These are phyloP conservation scores for Withania somnifera DNA, from an alignment of 305 asterid species.

Conservation along the genomic window DNA sequence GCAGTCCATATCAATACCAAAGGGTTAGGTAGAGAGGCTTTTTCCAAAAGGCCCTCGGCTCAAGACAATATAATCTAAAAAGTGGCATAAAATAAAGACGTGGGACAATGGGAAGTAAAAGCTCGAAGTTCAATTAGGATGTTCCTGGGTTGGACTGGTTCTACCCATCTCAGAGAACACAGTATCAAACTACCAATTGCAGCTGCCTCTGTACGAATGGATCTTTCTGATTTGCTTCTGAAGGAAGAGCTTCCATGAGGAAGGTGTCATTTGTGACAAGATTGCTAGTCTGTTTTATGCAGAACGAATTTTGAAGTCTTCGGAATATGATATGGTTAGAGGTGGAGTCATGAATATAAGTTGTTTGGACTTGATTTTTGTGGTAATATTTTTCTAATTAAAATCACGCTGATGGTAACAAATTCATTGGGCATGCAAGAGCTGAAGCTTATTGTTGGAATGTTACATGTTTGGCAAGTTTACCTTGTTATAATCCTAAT, in stretches of 20 bases:
- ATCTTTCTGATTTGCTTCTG: constrained; percentile 1
- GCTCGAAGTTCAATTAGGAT: background rate
- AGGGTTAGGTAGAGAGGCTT: too few relatives aligned
- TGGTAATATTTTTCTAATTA: background rate
- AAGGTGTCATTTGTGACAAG: background rate
- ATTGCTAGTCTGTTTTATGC: background rate
- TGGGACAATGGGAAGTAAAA: too few relatives aligned
- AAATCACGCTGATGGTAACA: background rate
- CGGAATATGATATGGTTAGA: background rate
- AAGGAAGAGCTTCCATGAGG: background rate
- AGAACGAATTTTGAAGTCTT: background rate
- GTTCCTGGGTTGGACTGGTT: background rate
- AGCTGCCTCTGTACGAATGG: background rate
- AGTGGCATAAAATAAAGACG: too few relatives aligned
- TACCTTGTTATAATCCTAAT: background rate
- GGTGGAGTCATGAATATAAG: background rate
- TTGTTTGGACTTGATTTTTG: background rate
- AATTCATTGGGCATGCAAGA: background rate
- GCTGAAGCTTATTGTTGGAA: background rate
- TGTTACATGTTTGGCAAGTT: background rate
- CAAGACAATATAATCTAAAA: too few relatives aligned
- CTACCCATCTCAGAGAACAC: background rate
- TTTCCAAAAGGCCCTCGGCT: too few relatives aligned
- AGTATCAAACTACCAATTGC: background rate
- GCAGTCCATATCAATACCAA: too few relatives aligned